Evolutionary conservation across 305 asterid species (phyloP).

Genomic region (Solanum chacoense): DNA sequence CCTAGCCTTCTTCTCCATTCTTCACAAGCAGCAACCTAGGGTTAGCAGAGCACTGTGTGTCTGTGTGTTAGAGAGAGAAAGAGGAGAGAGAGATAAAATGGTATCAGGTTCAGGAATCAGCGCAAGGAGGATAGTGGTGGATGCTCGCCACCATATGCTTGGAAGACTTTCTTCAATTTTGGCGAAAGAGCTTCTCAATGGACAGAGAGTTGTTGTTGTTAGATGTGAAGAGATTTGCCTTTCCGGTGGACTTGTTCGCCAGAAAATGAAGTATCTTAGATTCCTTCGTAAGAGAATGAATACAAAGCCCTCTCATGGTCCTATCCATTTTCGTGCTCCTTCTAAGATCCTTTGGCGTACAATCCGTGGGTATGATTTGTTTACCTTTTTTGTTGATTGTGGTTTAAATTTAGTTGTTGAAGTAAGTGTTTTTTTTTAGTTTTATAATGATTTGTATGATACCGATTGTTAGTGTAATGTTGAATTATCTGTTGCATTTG

Average conservation of each 20-base stretch:
- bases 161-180: constrained; percentile 68
- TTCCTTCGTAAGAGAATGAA: constrained; percentile 89
- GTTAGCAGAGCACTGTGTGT: background rate
- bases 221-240: constrained; percentile 87
- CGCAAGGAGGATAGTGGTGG: constrained; percentile 64
- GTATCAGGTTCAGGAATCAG: constrained; percentile 82
- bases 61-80: background rate
- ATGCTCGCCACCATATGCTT: constrained; percentile 80
- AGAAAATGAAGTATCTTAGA: constrained; percentile 82
- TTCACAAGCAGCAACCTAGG: background rate
- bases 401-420: no score
- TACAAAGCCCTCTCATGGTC: constrained; percentile 94
- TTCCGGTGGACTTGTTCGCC: constrained; percentile 90
- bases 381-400: background rate
- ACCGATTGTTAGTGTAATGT: background rate
- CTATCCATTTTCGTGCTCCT: constrained; percentile 96
- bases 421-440: background rate
- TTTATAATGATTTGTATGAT: background rate
- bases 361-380: constrained; percentile 62
- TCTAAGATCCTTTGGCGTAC: constrained; percentile 96
- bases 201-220: constrained; percentile 67
- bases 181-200: constrained; percentile 76
- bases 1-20: background rate
- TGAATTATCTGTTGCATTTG: background rate
- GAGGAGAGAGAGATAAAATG: constrained; percentile 17